Evolutionary conservation across 495 filamentous ascomycete species (phyloP).

Genomic region (Xylaria nigripes): DNA sequence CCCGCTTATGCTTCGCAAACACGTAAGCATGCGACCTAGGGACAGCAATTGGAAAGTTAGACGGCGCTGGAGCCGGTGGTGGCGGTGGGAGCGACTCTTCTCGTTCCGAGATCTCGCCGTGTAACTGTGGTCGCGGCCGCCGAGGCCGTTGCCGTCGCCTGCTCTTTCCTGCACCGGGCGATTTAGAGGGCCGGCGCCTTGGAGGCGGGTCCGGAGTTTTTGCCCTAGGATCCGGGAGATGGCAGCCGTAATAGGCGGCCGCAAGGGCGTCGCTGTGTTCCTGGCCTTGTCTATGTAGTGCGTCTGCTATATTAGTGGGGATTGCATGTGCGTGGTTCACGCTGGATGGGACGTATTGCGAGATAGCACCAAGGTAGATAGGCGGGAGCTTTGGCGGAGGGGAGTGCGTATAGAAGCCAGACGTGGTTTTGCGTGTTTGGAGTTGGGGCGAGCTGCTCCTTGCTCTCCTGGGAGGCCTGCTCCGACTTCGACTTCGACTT

Average conservation of each 20-base stretch:
- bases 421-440: background rate
- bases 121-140: background rate
- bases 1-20: background rate
- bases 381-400: background rate
- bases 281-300: background rate
- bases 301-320: background rate
- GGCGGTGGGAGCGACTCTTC: slow-evolving; percentile 1
- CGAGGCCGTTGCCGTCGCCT: slow-evolving; percentile 2
- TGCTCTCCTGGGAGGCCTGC: background rate
- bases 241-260: background rate
- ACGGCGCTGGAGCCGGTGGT: background rate
- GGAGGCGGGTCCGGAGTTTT: background rate
- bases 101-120: background rate
- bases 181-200: background rate
- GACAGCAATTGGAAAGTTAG: background rate
- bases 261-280: slow-evolving; percentile 1
- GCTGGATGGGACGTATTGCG: slow-evolving; percentile 1
- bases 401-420: background rate
- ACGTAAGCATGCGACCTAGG: background rate
- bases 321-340: background rate
- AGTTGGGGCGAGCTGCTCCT: slow-evolving; percentile 1
- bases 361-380: background rate
- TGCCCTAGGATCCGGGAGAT: background rate
- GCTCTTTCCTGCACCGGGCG: background rate
- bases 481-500: background rate